Base-by-base conservation (phyloP, 345 rosid species). In the Pistacia integerrima region DNA sequence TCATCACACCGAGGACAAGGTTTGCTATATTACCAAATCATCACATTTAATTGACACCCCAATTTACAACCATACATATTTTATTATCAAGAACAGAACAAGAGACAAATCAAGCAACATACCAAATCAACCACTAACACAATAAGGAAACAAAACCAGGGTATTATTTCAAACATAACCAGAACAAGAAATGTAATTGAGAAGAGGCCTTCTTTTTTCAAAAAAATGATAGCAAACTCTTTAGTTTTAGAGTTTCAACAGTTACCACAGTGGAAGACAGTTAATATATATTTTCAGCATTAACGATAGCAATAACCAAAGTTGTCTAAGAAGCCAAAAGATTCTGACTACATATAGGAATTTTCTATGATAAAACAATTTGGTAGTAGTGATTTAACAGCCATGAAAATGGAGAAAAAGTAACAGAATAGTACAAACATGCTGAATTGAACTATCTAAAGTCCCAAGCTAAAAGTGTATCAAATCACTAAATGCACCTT, bases 401-500 rank as follows among this genome's bases (percentile, higher is more conserved):
- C 60, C 51, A 69, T 41, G 35, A 30, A 33, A 64, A 62, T 46
- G 20, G 57, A 30, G 1, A 30, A 61, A 49, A 33, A 5, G 12
- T 49, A 46, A 25, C 28, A 41, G 22, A 33, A 48, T 48, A 59
- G 60, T 55, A 46, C 33, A 62, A 48, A 48, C 28, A 28, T n/a
- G 36, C 28, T 62, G 4, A 4, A 16, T 49, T 33, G 35, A 73
- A 63, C 8, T 5, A 49, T 10, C 22, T 12, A 68, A 64, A 71
- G 36, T 65, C 64, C 68, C 51, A 77, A 79, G 69, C 77, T 75
- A 78, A 41, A 69, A 76, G 70, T 48, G 74, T 56, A 76, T 74
- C 68, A 58, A 58, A 62, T 74, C 62, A 58, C 64, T 30, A 62
- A 46, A 74, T 63, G 59, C 76, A 96, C 98, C 99, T 96, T 96